Evolutionary conservation across 2,329 filamentous ascomycete species (phyloP), one percentile per base, ranked within the genome.

Genomic region (Ophiostoma sp.): DNA sequence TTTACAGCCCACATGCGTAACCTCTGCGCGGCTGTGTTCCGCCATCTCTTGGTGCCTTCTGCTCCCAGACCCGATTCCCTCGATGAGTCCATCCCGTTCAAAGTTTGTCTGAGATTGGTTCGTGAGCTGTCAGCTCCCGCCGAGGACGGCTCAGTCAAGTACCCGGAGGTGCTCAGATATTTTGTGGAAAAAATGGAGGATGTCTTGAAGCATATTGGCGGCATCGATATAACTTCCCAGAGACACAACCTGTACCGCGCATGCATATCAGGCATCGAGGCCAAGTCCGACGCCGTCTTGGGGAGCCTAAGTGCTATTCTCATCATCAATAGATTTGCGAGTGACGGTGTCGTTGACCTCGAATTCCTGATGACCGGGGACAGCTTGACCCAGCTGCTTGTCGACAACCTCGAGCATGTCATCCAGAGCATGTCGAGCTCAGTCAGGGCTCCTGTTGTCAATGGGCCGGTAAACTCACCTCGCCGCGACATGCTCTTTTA

Each of bases 251-350:
- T 95, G 16, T 91, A 89, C 71, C 76, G 82, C 64, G 82, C 83
- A 67, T 95, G 91, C 75, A 82, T 93, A 64, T 73, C 83, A 63
- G 89, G 94, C 73, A 88, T 96, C 63, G 81, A 83, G 2, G 79
- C 82, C 36, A 87, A 84, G 75, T 88, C 87, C 1, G 71, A 79
- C 9, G 89, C 87, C 14, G 87, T 89, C 0, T 83, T 90, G 6
- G 92, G 92, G 1, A 95, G 91, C 72, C 83, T 93, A 27, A 89
- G 87, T 74, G 88, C 87, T 16, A 79, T 92, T 64, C 79, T 76
- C 66, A 78, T 81, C 63, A 75, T 86, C 18, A 78, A 84, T n/a
- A 78, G 79, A 8, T 78, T 77, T 27, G 77, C 41, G 11, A 12
- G 42, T 14, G 63, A 82, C 49, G 74, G 83, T 49, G 73, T 74